phyloP scores from a whole-genome alignment of 2,329 filamentous ascomycete species.

The Penicillium sp. region DNA sequence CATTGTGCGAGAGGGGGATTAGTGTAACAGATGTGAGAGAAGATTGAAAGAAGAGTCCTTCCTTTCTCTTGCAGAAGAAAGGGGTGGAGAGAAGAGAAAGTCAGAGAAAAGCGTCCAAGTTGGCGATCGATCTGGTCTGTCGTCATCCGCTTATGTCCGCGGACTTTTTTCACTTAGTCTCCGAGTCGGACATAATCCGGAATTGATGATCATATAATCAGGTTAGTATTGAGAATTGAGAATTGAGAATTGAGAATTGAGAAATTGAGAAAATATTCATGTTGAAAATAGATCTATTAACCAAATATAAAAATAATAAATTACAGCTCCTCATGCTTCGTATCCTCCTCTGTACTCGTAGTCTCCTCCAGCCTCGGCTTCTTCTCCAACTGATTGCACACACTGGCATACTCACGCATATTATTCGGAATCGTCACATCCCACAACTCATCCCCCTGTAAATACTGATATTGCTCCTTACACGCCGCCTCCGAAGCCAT shows the following conservation, averaged over 20 bases:
- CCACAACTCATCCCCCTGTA: conserved; percentile 42
- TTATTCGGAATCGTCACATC: conserved; percentile 43
- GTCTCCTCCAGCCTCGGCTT: background rate
- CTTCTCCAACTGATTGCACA: conserved; percentile 34
- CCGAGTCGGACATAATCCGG: background rate
- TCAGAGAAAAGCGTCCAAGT: background rate
- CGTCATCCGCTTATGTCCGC: conserved; percentile 26
- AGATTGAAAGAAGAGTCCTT: background rate
- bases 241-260: too few species aligned
- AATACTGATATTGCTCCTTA: conserved; percentile 38
- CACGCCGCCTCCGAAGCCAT: conserved; percentile 41
- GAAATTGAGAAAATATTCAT: too few species aligned
- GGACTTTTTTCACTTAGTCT: conserved; percentile 6
- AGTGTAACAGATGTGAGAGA: background rate
- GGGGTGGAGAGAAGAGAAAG: background rate
- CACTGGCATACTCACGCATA: conserved; percentile 43
- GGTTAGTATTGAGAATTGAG: background rate
- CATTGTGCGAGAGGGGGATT: conserved; percentile 18
- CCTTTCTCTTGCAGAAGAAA: background rate
- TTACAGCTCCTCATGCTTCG: conserved; percentile 28
- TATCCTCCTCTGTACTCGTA: background rate
- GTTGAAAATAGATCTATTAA: conserved; percentile 4
- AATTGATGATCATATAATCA: background rate
- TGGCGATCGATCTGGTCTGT: conserved; percentile 16
- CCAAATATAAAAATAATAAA: background rate